Evolutionary conservation across 768 basidiomycete genomes (phyloP).

Genomic region (Suillus placidus): DNA sequence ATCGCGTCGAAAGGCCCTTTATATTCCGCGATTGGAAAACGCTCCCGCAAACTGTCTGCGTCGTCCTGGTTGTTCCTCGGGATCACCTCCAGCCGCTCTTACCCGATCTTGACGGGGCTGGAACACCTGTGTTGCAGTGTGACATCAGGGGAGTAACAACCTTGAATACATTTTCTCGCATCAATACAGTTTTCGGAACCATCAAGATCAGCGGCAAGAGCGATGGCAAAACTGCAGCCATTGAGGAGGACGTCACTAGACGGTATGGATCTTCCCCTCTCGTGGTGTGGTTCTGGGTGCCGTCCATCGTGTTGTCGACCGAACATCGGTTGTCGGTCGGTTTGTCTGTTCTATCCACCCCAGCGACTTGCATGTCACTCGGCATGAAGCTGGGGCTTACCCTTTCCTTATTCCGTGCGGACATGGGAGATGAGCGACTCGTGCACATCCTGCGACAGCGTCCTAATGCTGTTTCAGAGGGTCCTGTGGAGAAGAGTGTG

Average conservation of each 20-base stretch:
- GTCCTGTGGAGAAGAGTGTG: conserved; percentile 29
- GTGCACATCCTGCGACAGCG: conserved; percentile 26
- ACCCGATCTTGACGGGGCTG: conserved; percentile 21
- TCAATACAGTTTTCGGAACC: conserved; percentile 25
- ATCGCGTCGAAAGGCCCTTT: conserved; percentile 3
- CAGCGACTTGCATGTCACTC: conserved; percentile 11
- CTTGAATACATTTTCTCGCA: conserved; percentile 23
- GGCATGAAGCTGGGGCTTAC: conserved; percentile 13
- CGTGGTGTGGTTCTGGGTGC: conserved; percentile 25
- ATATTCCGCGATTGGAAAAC: conserved; percentile 34
- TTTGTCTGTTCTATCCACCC: conserved; percentile 18
- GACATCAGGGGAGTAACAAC: conserved; percentile 17
- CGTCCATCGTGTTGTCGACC: conserved; percentile 14
- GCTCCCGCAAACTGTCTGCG: conserved; percentile 35
- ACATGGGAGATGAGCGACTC: conserved; percentile 14
- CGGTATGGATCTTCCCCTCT: conserved; percentile 21
- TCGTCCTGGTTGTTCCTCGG: conserved; percentile 39
- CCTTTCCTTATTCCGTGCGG: conserved; percentile 23
- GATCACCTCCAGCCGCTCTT: conserved; percentile 25
- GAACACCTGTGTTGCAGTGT: conserved; percentile 26
- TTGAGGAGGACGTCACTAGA: conserved; percentile 22
- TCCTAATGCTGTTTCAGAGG: conserved; percentile 14
- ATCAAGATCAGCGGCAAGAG: conserved; percentile 22
- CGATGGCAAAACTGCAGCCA: conserved; percentile 15
- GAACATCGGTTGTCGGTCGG: conserved; percentile 16